These are phyloP conservation scores for Sequoiadendron giganteum DNA, from an alignment of 75 land plant species.

Conservation along the genomic window DNA sequence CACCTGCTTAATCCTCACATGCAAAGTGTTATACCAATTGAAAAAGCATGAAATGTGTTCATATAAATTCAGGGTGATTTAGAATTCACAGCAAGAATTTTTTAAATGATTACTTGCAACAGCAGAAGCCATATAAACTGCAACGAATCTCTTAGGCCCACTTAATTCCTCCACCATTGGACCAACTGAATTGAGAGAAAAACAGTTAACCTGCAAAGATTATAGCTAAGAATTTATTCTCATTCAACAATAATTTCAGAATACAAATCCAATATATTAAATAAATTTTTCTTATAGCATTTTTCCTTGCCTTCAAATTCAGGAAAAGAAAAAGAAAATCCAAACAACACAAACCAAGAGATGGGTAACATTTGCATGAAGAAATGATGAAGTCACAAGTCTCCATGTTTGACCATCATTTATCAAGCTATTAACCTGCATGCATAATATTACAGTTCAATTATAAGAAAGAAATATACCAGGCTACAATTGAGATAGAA, in stretches of 20 bases:
- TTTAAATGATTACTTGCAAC: conserved; percentile 54
- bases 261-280: background rate
- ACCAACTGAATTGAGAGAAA: conserved; percentile 85
- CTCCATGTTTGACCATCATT: conserved; percentile 88
- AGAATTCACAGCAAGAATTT: background rate
- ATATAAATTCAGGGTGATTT: background rate
- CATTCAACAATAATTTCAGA: background rate
- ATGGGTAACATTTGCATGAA: conserved; percentile 78
- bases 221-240: background rate
- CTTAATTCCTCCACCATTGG: conserved; percentile 68
- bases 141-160: conserved; percentile 72
- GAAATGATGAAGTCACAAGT: conserved; percentile 69
- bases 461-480: background rate
- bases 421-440: conserved; percentile 78
- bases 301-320: background rate
- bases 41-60: background rate
- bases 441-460: background rate
- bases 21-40: background rate
- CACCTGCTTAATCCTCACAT: conserved; percentile 24
- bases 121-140: conserved; percentile 75
- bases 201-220: conserved; percentile 74
- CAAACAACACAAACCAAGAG: conserved; percentile 56
- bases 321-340: background rate
- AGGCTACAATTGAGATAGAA: background rate
- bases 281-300: background rate